Percentiles rank a stretch among this genome's conserved stretches.
These are phyloP conservation scores for Nitzschia sp. DNA, from an alignment of 108 stramenopile species.

Conservation along the genomic window DNA sequence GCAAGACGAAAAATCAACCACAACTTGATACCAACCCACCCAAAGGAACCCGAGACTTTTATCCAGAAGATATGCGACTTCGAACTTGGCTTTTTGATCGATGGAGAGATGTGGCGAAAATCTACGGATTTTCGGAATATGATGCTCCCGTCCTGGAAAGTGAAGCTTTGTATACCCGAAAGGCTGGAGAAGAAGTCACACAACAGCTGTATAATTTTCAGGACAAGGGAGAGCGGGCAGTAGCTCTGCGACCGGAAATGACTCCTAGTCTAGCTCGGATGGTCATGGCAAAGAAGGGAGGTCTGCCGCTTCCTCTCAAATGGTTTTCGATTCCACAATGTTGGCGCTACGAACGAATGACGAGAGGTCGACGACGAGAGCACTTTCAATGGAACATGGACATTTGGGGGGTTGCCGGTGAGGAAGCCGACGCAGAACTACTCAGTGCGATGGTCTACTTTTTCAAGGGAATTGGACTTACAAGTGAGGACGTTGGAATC, in stretches of 20 bases:
- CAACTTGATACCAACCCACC: constrained; percentile 92
- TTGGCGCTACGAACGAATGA: constrained; percentile 98
- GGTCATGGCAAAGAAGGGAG: constrained; percentile 95
- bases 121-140: constrained; percentile 94
- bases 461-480: constrained; percentile 86
- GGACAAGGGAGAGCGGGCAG: constrained; percentile 91
- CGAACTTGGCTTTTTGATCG: constrained; percentile 94
- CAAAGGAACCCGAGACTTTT: constrained; percentile 97
- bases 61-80: constrained; percentile 94
- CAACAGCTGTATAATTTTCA: constrained; percentile 97
- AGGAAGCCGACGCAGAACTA: constrained; percentile 94
- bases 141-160: constrained; percentile 96
- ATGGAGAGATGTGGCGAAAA: constrained; percentile 79
- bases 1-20: constrained; percentile 17
- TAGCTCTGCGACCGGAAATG: constrained; percentile 95
- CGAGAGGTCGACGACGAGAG: constrained; percentile 94
- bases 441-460: constrained; percentile 92
- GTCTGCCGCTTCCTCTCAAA: constrained; percentile 90
- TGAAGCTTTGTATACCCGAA: constrained; percentile 92
- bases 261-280: constrained; percentile 96
- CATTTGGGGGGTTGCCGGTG: constrained; percentile 87
- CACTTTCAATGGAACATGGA: constrained; percentile 99
- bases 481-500: constrained; percentile 93
- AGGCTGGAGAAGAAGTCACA: constrained; percentile 98
- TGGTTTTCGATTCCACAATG: constrained; percentile 97